Percentiles rank a stretch among this genome's conserved stretches.
These are phyloP conservation scores for Aspergillus fructus DNA, from an alignment of 2,329 filamentous ascomycete genomes.

Conservation along the genomic window DNA sequence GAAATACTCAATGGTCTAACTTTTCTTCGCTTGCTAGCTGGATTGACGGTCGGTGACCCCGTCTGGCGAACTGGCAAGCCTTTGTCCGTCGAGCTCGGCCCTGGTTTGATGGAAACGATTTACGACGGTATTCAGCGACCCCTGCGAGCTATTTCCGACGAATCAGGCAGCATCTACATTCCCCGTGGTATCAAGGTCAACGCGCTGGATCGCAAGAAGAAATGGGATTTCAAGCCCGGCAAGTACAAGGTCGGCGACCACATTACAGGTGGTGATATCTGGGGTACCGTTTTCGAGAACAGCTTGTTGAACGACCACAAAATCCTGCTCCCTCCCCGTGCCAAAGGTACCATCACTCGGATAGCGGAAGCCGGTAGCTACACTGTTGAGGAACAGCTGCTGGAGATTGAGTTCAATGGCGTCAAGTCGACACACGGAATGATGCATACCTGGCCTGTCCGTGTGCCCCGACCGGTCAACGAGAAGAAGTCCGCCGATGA, in stretches of 20 bases:
- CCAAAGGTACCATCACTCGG: constrained; percentile 85
- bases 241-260: constrained; percentile 92
- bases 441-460: constrained; percentile 99
- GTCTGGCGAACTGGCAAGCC: constrained; percentile 90
- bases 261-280: constrained; percentile 93
- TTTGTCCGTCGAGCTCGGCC: constrained; percentile 93
- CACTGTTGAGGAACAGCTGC: constrained; percentile 88
- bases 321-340: constrained; percentile 86
- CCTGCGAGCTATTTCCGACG: constrained; percentile 75
- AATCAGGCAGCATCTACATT: constrained; percentile 90
- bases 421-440: constrained; percentile 92
- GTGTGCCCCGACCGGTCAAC: constrained; percentile 85
- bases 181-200: constrained; percentile 88
- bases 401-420: constrained; percentile 96
- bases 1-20: constrained; percentile 12
- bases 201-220: constrained; percentile 83
- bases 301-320: constrained; percentile 90
- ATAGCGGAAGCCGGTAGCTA: constrained; percentile 89
- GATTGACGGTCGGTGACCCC: constrained; percentile 93
- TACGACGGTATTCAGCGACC: constrained; percentile 99
- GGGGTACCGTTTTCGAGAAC: constrained; percentile 94
- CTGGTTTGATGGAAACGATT: constrained; percentile 96
- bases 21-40: constrained; percentile 52
- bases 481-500: constrained; percentile 88
- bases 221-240: constrained; percentile 91